Evolutionary conservation across 768 basidiomycete genomes (phyloP), one percentile per base, ranked within the genome.

Genomic region (Boletus barrowsii): DNA sequence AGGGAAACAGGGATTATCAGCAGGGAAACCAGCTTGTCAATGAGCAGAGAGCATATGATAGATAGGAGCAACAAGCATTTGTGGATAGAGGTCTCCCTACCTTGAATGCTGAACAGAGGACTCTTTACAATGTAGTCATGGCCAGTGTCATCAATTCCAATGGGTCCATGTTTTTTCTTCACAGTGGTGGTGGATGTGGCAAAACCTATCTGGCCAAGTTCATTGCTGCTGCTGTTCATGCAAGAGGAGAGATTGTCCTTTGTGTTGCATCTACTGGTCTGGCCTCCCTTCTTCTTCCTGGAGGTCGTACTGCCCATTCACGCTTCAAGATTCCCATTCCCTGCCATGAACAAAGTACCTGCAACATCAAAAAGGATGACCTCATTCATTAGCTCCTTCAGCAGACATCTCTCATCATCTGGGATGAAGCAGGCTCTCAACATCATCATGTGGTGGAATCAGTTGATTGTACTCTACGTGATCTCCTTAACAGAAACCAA

Each of bases 271-370:
- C 51, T 3, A 39, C 51, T 37, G 36, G 51, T 4, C 24, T 51
- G 8, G 37, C 51, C 3, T 45, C 43, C 1, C 37, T 52, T 10
- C 37, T 52, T 10, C 37, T 52, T 2, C 36, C 51, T 22, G 37
- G 36, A 40, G 51, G 51, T 32, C 5, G 37, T 9, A 40, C 22
- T 22, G 22, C 22, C 10, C 26, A 52, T 52, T 52, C 43, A 7
- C 9, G 9, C 43, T 52, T 52, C 29, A 52, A 52, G 10, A 51
- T 51, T 30, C 51, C 51, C 13, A 51, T 51, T 39, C 43, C 42
- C 17, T 22, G 17, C 17, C 51, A 52, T 45, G 29, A 52, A 15
- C 2, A 22, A 6, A 39, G 26, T 4, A 45, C 37, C 13, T 51
- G 42, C 42, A 51, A 44, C 4, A 51, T 51, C 17, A 43, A 43